Evolutionary conservation across 139 green algal species (phyloP).

Genomic region (Spirogloea muscicola): DNA sequence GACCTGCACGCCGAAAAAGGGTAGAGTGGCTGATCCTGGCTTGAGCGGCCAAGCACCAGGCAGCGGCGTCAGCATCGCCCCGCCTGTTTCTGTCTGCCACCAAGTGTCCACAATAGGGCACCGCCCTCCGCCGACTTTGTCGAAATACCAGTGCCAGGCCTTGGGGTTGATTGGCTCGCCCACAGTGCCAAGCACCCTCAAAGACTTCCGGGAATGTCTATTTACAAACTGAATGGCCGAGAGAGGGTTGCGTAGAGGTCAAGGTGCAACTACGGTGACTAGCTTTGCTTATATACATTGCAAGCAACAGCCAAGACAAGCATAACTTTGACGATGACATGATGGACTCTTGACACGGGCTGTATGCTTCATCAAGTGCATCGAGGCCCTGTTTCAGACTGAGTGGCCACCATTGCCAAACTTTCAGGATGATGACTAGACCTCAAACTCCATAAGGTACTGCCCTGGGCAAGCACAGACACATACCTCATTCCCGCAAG

Average conservation of each 20-base stretch:
- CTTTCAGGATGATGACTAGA: too few relatives aligned
- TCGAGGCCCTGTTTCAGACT: too few relatives aligned
- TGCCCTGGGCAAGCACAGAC: too few relatives aligned
- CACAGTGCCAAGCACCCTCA: slow-evolving; percentile 87
- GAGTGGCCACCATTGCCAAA: too few relatives aligned
- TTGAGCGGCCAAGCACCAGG: slow-evolving; percentile 68
- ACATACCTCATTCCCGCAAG: slow-evolving; percentile 61
- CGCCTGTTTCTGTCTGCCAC: slow-evolving; percentile 95
- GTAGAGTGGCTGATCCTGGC: slow-evolving; percentile 77
- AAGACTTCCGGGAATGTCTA: slow-evolving; percentile 44
- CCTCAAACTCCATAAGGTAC: too few relatives aligned
- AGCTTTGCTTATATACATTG: too few relatives aligned
- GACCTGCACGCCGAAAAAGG: slow-evolving; percentile 49
- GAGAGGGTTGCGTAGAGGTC: too few relatives aligned
- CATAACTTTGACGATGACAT: too few relatives aligned
- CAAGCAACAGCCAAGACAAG: too few relatives aligned
- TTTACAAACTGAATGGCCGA: slow-evolving; percentile 51
- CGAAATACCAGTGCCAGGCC: slow-evolving; percentile 93
- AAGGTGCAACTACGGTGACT: too few relatives aligned
- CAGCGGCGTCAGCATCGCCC: slow-evolving; percentile 67
- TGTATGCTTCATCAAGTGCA: too few relatives aligned
- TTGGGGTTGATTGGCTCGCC: slow-evolving; percentile 98
- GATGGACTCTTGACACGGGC: too few relatives aligned
- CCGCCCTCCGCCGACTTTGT: slow-evolving; percentile 59
- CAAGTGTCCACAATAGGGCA: slow-evolving; percentile 94